These are phyloP conservation scores for Globisporangium heterothallicum DNA, from an alignment of 352 stramenopile genomes.

Conservation along the genomic window DNA sequence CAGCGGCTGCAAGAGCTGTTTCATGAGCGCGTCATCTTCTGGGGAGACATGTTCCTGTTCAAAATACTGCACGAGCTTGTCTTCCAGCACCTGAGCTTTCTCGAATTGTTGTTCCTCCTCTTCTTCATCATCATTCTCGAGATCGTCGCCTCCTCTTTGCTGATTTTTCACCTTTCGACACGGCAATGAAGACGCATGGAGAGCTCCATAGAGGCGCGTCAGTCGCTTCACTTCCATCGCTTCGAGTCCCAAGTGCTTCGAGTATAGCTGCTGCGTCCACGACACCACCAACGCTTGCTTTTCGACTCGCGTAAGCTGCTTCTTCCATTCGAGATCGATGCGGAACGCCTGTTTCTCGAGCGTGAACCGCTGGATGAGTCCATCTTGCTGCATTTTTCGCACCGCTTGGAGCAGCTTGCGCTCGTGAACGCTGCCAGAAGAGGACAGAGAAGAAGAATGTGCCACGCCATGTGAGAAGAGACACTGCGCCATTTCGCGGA, in stretches of 20 bases:
- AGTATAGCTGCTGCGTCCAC: slow-evolving; percentile 48
- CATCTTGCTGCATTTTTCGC: slow-evolving; percentile 40
- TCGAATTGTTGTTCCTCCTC: slow-evolving; percentile 14
- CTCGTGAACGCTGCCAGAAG: slow-evolving; percentile 26
- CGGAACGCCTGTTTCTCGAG: slow-evolving; percentile 49
- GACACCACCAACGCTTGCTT: slow-evolving; percentile 15
- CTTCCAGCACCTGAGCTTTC: slow-evolving; percentile 36
- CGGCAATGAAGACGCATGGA: slow-evolving; percentile 33
- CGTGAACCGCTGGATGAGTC: slow-evolving; percentile 51
- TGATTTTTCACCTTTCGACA: not conserved
- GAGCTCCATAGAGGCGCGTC: slow-evolving; percentile 45
- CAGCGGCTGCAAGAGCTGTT: slow-evolving; percentile 41
- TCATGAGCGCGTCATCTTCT: slow-evolving; percentile 30
- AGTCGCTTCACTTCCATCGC: slow-evolving; percentile 51
- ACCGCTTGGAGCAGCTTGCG: slow-evolving; percentile 49
- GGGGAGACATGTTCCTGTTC: slow-evolving; percentile 30
- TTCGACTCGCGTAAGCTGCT: not conserved
- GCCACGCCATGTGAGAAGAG: slow-evolving; percentile 10
- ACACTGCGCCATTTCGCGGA: slow-evolving; percentile 38
- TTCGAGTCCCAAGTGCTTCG: slow-evolving; percentile 54
- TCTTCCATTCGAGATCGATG: slow-evolving; percentile 33
- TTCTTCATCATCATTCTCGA: slow-evolving; percentile 13
- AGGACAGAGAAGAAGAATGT: slow-evolving; percentile 7
- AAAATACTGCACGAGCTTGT: slow-evolving; percentile 61
- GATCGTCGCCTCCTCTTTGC: not conserved